These are phyloP conservation scores for Pichia terricola DNA, from an alignment of 1,139 yeast genomes.

Conservation along the genomic window DNA sequence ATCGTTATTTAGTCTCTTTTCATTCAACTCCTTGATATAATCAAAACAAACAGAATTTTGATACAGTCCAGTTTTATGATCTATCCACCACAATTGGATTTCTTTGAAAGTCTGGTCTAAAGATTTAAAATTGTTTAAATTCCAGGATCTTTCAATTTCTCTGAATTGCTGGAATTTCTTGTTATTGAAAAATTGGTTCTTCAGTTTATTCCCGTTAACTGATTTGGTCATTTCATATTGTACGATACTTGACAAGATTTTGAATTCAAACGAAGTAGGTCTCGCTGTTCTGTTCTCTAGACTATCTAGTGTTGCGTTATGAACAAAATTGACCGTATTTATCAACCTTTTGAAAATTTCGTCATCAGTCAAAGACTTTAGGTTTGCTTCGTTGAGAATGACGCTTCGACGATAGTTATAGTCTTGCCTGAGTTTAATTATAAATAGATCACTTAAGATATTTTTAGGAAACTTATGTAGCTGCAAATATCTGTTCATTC, in stretches of 20 bases:
- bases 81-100: slow-evolving; percentile 5
- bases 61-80: slow-evolving; percentile 2
- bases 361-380: background rate
- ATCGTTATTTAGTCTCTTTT: slow-evolving; percentile 1
- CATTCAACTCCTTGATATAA: slow-evolving; percentile 8
- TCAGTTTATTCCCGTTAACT: background rate
- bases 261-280: slow-evolving; percentile 8
- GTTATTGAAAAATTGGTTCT: slow-evolving; percentile 3
- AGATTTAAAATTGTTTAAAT: background rate
- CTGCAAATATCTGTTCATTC: slow-evolving; percentile 13
- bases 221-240: slow-evolving; percentile 17
- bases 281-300: slow-evolving; percentile 2
- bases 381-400: slow-evolving; percentile 1
- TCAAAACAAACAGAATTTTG: slow-evolving; percentile 12
- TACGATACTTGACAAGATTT: slow-evolving; percentile 13
- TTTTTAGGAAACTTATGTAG: slow-evolving; percentile 7
- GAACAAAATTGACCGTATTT: slow-evolving; percentile 20
- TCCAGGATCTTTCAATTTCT: slow-evolving; percentile 4
- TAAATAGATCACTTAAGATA: slow-evolving; percentile 9
- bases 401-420: slow-evolving; percentile 12
- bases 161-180: slow-evolving; percentile 9
- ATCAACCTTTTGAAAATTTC: slow-evolving; percentile 13
- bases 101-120: background rate
- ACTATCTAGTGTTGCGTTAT: slow-evolving; percentile 17
- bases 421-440: slow-evolving; percentile 17